phyloP scores from a whole-genome alignment of 2,329 filamentous ascomycete species.

The Colletotrichum liriopes region DNA sequence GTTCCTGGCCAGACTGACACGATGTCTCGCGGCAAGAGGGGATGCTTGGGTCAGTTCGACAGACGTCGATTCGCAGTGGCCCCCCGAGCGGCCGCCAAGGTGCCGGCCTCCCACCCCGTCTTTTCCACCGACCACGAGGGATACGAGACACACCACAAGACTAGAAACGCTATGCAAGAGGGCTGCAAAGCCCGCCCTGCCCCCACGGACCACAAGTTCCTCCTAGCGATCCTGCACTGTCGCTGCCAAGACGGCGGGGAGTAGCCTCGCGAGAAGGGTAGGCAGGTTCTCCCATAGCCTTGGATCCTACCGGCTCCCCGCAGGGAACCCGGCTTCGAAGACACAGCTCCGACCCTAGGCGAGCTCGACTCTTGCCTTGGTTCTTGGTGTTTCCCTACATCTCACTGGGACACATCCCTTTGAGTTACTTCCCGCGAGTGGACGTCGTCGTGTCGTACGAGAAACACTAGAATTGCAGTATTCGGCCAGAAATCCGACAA shows the following conservation, averaged over 20 bases:
- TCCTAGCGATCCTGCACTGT: neutral
- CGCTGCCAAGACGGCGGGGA: no score
- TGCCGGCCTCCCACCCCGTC: neutral
- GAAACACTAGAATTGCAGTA: neutral
- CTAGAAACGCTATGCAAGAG: constrained; percentile 11
- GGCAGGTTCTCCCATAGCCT: neutral
- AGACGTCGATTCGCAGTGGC: neutral
- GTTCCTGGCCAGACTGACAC: neutral
- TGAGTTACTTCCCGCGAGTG: neutral
- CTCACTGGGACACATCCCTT: neutral
- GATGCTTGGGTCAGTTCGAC: neutral
- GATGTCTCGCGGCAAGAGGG: neutral
- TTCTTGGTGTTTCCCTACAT: neutral
- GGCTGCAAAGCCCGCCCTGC: neutral
- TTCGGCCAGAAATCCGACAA: neutral
- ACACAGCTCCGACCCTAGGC: constrained; percentile 2
- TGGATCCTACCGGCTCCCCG: constrained; percentile 8
- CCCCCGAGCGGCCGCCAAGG: neutral
- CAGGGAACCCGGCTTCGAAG: constrained; percentile 3
- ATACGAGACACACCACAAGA: neutral
- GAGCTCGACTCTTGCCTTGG: neutral
- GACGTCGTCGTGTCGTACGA: neutral
- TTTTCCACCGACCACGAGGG: neutral
- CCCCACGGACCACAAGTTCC: neutral
- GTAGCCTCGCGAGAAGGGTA: neutral